Percentiles rank a stretch among this genome's conserved stretches.
phyloP scores from a whole-genome alignment of 768 basidiomycete genomes.

The Chalciporus sphaerocephalus region DNA sequence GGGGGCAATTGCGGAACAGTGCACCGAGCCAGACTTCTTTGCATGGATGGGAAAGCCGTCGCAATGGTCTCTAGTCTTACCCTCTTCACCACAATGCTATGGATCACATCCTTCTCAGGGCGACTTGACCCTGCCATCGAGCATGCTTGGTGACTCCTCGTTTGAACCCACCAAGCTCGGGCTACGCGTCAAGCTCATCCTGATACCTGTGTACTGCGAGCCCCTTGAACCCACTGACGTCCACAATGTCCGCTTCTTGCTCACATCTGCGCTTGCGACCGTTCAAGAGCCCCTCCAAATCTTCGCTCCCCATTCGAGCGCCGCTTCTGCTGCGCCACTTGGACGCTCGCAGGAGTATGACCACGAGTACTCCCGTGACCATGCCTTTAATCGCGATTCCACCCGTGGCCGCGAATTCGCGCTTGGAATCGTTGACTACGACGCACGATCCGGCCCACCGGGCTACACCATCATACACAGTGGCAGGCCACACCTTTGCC shows the following conservation, averaged over 20 bases:
- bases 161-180: constrained; percentile 25
- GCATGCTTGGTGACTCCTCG: constrained; percentile 17
- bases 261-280: constrained; percentile 15
- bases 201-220: constrained; percentile 23
- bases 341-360: constrained; percentile 7
- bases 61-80: constrained; percentile 21
- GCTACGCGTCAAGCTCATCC: constrained; percentile 12
- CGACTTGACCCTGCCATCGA: constrained; percentile 9
- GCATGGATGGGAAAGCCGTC: constrained; percentile 23
- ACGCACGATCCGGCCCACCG: constrained; percentile 16
- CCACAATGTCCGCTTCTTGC: constrained; percentile 11
- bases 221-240: constrained; percentile 15
- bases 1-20: constrained; percentile 14
- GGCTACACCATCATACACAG: constrained; percentile 20
- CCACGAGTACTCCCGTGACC: constrained; percentile 3
- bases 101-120: constrained; percentile 4
- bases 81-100: constrained; percentile 22
- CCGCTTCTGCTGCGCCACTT: not conserved
- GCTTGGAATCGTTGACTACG: constrained; percentile 24
- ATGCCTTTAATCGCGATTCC: not conserved
- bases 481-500: constrained; percentile 18
- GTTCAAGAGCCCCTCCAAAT: constrained; percentile 22
- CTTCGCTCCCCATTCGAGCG: constrained; percentile 3
- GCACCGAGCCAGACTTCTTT: constrained; percentile 20
- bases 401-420: constrained; percentile 15